Evolutionary conservation across 2,329 filamentous ascomycete genomes (phyloP).

Genomic region (Rhexocercosporidium sp.): DNA sequence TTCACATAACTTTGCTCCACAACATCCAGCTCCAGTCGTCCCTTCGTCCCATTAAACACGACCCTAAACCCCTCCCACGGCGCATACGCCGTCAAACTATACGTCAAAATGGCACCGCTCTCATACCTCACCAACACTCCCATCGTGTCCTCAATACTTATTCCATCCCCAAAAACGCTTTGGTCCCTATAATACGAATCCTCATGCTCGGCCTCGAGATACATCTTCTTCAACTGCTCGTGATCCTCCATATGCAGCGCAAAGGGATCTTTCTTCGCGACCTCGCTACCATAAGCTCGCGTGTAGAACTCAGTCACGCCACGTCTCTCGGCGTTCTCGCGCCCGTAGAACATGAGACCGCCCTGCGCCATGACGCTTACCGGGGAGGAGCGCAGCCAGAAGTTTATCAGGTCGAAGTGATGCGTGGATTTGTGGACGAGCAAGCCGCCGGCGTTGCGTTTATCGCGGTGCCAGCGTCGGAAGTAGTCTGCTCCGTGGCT

Average conservation of each 20-base stretch:
- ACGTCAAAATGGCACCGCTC: constrained; percentile 62
- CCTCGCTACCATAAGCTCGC: constrained; percentile 55
- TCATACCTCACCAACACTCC: constrained; percentile 62
- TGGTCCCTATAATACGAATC: constrained; percentile 67
- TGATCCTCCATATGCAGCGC: constrained; percentile 60
- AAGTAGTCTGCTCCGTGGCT: constrained; percentile 67
- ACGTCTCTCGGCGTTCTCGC: constrained; percentile 62
- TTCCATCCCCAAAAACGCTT: constrained; percentile 66
- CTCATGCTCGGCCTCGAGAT: constrained; percentile 67
- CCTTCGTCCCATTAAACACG: constrained; percentile 62
- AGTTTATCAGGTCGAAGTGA: constrained; percentile 68
- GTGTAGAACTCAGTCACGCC: constrained; percentile 57
- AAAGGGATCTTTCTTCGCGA: constrained; percentile 60
- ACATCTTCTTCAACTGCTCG: constrained; percentile 60
- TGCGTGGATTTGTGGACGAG: constrained; percentile 68
- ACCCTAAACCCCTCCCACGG: constrained; percentile 67
- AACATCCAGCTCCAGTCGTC: constrained; percentile 64
- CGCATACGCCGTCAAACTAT: constrained; percentile 63
- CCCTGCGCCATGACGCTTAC: constrained; percentile 63
- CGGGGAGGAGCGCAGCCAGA: constrained; percentile 62
- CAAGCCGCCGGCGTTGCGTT: constrained; percentile 62
- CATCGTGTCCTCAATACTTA: constrained; percentile 70
- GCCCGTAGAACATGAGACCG: constrained; percentile 64
- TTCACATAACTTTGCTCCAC: constrained; percentile 68
- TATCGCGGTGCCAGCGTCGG: constrained; percentile 67